Conservation (phyloP, 192 early-diverging fungal genomes). For the Podila clonocystis region DNA sequence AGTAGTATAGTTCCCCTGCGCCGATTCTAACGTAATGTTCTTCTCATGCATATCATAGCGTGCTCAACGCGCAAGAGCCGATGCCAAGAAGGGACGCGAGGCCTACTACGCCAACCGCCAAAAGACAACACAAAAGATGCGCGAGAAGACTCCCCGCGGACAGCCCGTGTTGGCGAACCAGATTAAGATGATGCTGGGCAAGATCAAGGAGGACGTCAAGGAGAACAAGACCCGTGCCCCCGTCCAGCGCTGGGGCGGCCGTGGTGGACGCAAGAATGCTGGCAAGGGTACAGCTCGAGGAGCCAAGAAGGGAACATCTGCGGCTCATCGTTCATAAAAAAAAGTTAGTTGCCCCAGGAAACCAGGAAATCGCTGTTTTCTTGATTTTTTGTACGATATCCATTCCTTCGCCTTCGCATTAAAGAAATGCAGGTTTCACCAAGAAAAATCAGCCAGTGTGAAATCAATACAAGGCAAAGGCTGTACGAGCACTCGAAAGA, state of each 20-base stretch:
- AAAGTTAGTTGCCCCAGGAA: too few species aligned
- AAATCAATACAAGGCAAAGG: too few species aligned
- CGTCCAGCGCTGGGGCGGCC: slow-evolving; percentile 34
- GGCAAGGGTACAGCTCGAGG: slow-evolving; percentile 30
- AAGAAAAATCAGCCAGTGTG: too few species aligned
- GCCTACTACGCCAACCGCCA: slow-evolving; percentile 47
- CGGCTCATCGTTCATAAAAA: slow-evolving; percentile 20
- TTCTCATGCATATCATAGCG: slow-evolving; percentile 10
- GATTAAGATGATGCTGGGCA: slow-evolving; percentile 53
- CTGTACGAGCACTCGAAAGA: too few species aligned
- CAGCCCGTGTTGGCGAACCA: slow-evolving; percentile 47
- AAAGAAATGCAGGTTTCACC: too few species aligned
- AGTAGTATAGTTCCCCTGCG: background rate
- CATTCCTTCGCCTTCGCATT: too few species aligned
- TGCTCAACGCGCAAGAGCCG: slow-evolving; percentile 33
- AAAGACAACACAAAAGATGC: slow-evolving; percentile 41
- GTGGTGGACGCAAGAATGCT: slow-evolving; percentile 38
- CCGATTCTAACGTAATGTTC: background rate
- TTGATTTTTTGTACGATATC: too few species aligned
- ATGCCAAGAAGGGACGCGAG: slow-evolving; percentile 48
- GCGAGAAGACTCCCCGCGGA: slow-evolving; percentile 30
- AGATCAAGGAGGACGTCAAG: slow-evolving; percentile 49
- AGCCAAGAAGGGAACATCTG: slow-evolving; percentile 32
- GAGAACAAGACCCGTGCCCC: slow-evolving; percentile 45
- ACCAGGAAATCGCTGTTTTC: too few species aligned